phyloP scores from a whole-genome alignment of 2,329 filamentous ascomycete genomes.

The Penicillium sp. region DNA sequence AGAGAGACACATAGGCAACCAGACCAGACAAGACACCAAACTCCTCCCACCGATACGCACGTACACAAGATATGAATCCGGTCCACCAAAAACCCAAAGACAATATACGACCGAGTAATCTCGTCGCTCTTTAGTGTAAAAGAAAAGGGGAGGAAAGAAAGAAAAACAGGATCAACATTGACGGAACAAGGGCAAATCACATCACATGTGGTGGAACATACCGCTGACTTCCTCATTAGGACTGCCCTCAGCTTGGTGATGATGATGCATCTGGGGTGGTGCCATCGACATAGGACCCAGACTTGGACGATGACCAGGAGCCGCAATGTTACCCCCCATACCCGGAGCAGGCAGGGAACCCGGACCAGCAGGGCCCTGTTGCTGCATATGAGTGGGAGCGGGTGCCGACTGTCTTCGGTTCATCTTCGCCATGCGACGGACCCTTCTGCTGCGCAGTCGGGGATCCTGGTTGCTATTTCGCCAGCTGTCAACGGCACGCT shows the following conservation, averaged over 20 bases:
- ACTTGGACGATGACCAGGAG: constrained; percentile 31
- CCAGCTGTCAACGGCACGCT: constrained; percentile 97
- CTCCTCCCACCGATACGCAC: constrained; percentile 21
- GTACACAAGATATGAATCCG: constrained; percentile 5
- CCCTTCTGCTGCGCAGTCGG: constrained; percentile 80
- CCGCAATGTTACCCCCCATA: constrained; percentile 52
- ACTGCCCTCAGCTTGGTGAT: constrained; percentile 65
- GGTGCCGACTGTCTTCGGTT: constrained; percentile 74
- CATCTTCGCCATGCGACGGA: constrained; percentile 94
- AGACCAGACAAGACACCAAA: constrained; percentile 1
- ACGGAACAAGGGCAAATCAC: constrained; percentile 16
- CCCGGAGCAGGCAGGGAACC: constrained; percentile 52
- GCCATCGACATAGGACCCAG: constrained; percentile 65
- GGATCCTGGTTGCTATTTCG: constrained; percentile 98
- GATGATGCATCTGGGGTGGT: constrained; percentile 64
- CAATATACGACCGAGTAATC: constrained; percentile 7
- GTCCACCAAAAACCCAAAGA: constrained; percentile 9
- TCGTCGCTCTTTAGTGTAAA: constrained; percentile 15
- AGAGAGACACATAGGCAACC: not conserved
- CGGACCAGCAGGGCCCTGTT: not conserved
- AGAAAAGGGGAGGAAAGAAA: constrained; percentile 4
- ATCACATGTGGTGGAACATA: constrained; percentile 97
- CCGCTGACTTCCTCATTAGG: constrained; percentile 75
- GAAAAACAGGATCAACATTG: constrained; percentile 1
- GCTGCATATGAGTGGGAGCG: constrained; percentile 54